Evolutionary conservation across 371 early-diverging fungal species (phyloP).

Genomic region (Apophysomyces trapeziformis): DNA sequence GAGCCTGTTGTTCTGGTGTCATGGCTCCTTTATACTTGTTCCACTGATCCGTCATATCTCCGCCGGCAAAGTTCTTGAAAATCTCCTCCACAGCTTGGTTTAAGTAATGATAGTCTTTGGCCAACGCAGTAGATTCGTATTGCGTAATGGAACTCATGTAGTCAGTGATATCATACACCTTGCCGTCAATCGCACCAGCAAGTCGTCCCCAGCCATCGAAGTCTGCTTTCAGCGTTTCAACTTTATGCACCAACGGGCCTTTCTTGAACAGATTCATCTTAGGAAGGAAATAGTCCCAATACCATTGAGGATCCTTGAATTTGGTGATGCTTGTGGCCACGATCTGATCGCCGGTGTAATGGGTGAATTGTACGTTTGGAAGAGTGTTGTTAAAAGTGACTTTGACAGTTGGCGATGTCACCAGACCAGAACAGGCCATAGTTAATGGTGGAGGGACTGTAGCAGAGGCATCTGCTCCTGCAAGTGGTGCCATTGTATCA

Average conservation of each 20-base stretch:
- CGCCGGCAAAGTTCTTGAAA: constrained; percentile 72
- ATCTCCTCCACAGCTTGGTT: constrained; percentile 59
- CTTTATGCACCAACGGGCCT: constrained; percentile 64
- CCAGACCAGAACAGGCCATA: constrained; percentile 58
- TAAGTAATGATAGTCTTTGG: constrained; percentile 54
- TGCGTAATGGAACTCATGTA: constrained; percentile 60
- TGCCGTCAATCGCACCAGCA: constrained; percentile 71
- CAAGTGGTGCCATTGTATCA: constrained; percentile 64
- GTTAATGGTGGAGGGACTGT: constrained; percentile 79
- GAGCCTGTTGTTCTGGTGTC: constrained; percentile 38
- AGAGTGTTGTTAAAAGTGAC: constrained; percentile 38
- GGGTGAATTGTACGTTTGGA: constrained; percentile 34
- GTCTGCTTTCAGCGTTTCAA: constrained; percentile 49
- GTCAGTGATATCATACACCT: constrained; percentile 77
- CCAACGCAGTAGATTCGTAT: constrained; percentile 45
- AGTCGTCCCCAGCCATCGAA: constrained; percentile 53
- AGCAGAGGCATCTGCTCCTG: constrained; percentile 69
- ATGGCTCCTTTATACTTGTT: constrained; percentile 45
- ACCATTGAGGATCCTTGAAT: constrained; percentile 60
- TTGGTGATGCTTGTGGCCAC: constrained; percentile 25
- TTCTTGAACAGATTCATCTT: constrained; percentile 68
- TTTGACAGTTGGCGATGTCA: constrained; percentile 36
- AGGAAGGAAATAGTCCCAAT: constrained; percentile 66
- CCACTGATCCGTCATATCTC: constrained; percentile 69
- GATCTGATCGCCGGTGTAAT: constrained; percentile 49